Evolutionary conservation across 148 eudicot genomes (phyloP), one percentile per base, ranked within the genome.

Genomic region (Cornus kousa): DNA sequence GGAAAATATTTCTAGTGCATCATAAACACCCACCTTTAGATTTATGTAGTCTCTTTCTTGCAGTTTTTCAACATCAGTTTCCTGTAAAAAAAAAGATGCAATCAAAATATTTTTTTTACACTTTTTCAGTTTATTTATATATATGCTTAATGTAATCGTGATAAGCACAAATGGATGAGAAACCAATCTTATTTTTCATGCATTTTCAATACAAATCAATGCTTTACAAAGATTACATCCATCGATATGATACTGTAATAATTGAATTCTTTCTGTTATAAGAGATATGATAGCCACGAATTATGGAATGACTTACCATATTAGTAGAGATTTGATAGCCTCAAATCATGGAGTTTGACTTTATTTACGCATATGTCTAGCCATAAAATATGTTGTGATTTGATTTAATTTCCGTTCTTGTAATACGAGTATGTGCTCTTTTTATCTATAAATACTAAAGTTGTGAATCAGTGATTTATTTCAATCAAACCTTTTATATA

Each of bases 21-120:
- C 48, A 78, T 40, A 72, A 60, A 53, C 43, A 81, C 85, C 71
- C 76, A 90, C 98, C 97, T 97, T 97, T 74, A 97, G 88, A 87
- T 89, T 94, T 37, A 82, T 71, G 81, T 97, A 97, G 87, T 97
- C 97, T 81, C 99, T 90, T 90, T 94, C 92, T 80, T 94, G 98
- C 84, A 97, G 77, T 86, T 97, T 94, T 85, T 97, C 99, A 75
- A 97, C 92, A 75, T 94, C 99, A 33, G 97, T 84, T 93, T 97
- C 99, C 99, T 97, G 90, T 77, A 70, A 88, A 20, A 70, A 57
- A 20, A 70, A 57, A 80, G 48, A 81, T 59, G 74, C 66, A 76
- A 68, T 35, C 72, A 65, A 77, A 77, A 65, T 62, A 77, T 77
- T 17, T 57, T 39, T 79, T 64, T 79, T 76, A 75, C 67, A 31